Conservation (phyloP, 352 stramenopile species). For the Globisporangium irregulare region DNA sequence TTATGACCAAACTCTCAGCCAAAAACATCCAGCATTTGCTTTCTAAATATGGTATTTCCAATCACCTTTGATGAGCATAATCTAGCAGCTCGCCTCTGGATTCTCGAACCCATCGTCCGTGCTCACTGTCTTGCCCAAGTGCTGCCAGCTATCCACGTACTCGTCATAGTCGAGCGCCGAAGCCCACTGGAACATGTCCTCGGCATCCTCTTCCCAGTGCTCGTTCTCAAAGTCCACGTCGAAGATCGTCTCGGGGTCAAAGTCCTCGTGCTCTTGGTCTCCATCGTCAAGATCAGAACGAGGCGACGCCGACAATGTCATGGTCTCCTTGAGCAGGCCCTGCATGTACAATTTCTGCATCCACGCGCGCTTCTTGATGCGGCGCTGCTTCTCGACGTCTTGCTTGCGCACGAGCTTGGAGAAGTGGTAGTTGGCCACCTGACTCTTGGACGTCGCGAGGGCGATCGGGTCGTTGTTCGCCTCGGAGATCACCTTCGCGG, state of each 20-base stretch:
- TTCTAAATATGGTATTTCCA: background rate
- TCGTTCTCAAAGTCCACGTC: slow-evolving; percentile 72
- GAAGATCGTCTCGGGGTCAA: slow-evolving; percentile 25
- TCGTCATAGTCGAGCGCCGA: slow-evolving; percentile 66
- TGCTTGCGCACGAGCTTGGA: slow-evolving; percentile 52
- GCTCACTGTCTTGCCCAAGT: slow-evolving; percentile 54
- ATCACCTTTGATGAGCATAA: background rate
- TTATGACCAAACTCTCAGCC: background rate
- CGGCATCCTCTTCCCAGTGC: slow-evolving; percentile 60
- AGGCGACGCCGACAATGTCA: background rate
- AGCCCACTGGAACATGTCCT: slow-evolving; percentile 75
- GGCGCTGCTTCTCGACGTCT: slow-evolving; percentile 44
- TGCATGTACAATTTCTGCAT: slow-evolving; percentile 80
- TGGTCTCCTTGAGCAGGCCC: slow-evolving; percentile 33
- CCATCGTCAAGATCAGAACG: slow-evolving; percentile 12
- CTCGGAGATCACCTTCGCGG: slow-evolving; percentile 69
- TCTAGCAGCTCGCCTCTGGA: background rate
- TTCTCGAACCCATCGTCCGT: slow-evolving; percentile 24
- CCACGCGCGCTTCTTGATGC: slow-evolving; percentile 71
- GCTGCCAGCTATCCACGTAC: slow-evolving; percentile 67
- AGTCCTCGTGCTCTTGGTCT: slow-evolving; percentile 16
- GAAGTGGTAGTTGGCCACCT: slow-evolving; percentile 37
- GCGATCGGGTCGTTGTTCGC: slow-evolving; percentile 57
- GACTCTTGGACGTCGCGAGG: slow-evolving; percentile 39
- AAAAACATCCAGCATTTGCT: background rate